Conservation (phyloP, 345 rosid genomes). For the Murraya koenigii region DNA sequence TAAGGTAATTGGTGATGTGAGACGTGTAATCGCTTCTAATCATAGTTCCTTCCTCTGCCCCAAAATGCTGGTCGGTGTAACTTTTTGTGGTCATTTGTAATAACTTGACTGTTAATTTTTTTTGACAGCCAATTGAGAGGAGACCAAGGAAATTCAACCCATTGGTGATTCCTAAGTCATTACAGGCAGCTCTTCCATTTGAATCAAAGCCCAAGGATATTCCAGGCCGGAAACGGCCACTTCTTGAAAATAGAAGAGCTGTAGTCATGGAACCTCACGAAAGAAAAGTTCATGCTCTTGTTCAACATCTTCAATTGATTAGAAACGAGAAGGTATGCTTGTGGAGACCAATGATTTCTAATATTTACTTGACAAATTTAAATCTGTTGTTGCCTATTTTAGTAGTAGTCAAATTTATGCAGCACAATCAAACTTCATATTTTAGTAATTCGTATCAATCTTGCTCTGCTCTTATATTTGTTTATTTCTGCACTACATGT, state of each 20-base stretch:
- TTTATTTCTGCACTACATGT: too few species aligned
- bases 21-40: background rate
- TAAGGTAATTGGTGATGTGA: conserved; percentile 48
- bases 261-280: conserved; percentile 77
- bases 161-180: conserved; percentile 64
- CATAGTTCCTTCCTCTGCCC: background rate
- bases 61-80: background rate
- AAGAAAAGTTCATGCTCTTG: conserved; percentile 44
- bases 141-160: conserved; percentile 70
- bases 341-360: background rate
- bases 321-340: conserved; percentile 55
- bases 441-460: too few species aligned
- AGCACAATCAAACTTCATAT: background rate
- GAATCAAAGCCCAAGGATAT: conserved; percentile 73
- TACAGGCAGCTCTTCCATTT: conserved; percentile 77
- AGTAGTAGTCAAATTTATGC: background rate
- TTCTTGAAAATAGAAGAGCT: conserved; percentile 63
- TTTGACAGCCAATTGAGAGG: conserved; percentile 69
- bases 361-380: background rate
- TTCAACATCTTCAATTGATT: conserved; percentile 64
- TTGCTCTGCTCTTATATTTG: too few species aligned
- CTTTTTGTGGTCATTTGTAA: background rate
- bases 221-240: conserved; percentile 44
- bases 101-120: background rate
- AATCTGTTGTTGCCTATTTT: background rate